Evolutionary conservation across 768 basidiomycete species (phyloP), one percentile per base, ranked within the genome.

Genomic region (Tylopilus sp.): DNA sequence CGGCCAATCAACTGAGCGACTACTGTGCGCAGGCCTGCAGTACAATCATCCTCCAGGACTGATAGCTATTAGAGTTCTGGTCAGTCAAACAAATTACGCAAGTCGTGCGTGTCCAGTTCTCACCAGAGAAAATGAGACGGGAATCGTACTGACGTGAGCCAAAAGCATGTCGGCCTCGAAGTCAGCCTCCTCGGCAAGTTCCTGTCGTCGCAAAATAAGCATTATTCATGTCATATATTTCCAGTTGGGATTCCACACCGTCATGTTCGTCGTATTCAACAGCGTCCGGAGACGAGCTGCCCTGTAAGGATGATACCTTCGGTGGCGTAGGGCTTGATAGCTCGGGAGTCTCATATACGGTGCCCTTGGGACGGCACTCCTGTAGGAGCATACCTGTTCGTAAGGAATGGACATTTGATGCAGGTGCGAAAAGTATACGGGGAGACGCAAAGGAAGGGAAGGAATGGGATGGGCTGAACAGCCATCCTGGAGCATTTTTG

Each of bases 291-390:
- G 1, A 40, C 40, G 47, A n/a, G 50, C 28, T 20, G 44, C 45
- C 18, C 41, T n/a, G 45, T 64, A 65, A 48, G 63, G 63, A 41
- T 51, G 63, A 31, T 63, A 58, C 44, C 64, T 60, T 42, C 41
- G 41, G 28, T 44, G 35, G 41, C 42, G 55, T 31, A 63, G 49
- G 22, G 56, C 49, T 33, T 54, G 51, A 31, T 63, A 53, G 52
- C 53, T 63, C 36, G 64, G 61, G 22, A 66, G 54, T 50, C 55
- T 65, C 56, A 57, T 50, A 51, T 50, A 60, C 17, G 58, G 40
- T 25, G 28, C 35, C 23, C 26, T 47, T 20, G 53, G 43, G 26
- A 45, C 26, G 21, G 51, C 15, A 56, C 51, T 48, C 36, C n/a
- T 21, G 46, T 50, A 36, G 35, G 61, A 42, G 47, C 0, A 48